Percentiles rank a stretch among this genome's conserved stretches.
Evolutionary conservation across 1,284 basidiomycete genomes (phyloP).

Genomic region (Ustilago crameri): DNA sequence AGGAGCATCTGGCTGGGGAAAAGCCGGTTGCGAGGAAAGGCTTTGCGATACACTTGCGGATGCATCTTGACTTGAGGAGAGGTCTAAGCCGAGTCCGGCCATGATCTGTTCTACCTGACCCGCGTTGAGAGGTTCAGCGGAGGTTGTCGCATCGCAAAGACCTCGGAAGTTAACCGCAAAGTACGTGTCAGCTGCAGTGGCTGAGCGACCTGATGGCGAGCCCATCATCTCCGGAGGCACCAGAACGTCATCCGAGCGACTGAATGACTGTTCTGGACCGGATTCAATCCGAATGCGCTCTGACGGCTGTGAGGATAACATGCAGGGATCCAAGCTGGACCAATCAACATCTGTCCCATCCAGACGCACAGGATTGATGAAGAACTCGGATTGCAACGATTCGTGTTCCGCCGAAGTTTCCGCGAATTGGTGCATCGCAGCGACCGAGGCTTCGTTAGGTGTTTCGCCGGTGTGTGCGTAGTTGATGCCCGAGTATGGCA

Average conservation of each 20-base stretch:
- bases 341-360: slow-evolving; percentile 4
- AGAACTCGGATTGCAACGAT: slow-evolving; percentile 32
- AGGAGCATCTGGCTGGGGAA: not conserved
- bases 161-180: slow-evolving; percentile 22
- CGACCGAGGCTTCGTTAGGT: slow-evolving; percentile 1
- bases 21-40: slow-evolving; percentile 2
- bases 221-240: not conserved
- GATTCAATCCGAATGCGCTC: slow-evolving; percentile 30
- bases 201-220: slow-evolving; percentile 11
- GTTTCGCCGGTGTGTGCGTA: slow-evolving; percentile 3
- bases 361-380: slow-evolving; percentile 13
- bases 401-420: slow-evolving; percentile 7
- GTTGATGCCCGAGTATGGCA: not conserved
- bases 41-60: slow-evolving; percentile 4
- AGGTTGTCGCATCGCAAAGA: slow-evolving; percentile 16
- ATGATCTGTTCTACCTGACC: slow-evolving; percentile 34
- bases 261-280: not conserved
- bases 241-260: not conserved
- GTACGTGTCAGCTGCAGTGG: slow-evolving; percentile 13
- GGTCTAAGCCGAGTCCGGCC: slow-evolving; percentile 30
- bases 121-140: slow-evolving; percentile 16
- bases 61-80: slow-evolving; percentile 9
- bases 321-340: slow-evolving; percentile 20
- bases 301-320: slow-evolving; percentile 15
- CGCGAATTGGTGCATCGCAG: not conserved